Evolutionary conservation across 495 filamentous ascomycete genomes (phyloP).

Genomic region (Delitschia confertaspora): DNA sequence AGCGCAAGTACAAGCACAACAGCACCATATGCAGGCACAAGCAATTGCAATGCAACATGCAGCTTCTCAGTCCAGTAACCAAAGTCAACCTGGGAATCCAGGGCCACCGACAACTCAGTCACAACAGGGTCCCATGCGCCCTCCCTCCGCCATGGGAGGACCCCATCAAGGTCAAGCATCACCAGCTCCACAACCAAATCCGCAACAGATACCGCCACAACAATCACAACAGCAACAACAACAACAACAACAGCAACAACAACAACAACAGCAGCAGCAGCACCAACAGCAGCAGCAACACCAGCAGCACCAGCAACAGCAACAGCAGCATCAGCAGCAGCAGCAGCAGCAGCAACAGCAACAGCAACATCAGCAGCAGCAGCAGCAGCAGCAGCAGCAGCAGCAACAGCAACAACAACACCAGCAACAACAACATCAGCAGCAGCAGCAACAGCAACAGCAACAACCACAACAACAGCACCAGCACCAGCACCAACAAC

Average conservation of each 20-base stretch:
- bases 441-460: constrained; percentile 24
- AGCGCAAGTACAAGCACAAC: constrained; percentile 39
- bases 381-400: constrained; percentile 31
- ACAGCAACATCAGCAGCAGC: constrained; percentile 36
- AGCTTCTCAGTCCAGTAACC: constrained; percentile 33
- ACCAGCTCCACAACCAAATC: constrained; percentile 24
- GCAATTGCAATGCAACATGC: constrained; percentile 33
- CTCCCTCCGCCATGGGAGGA: constrained; percentile 22
- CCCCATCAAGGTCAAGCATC: constrained; percentile 23
- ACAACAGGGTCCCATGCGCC: constrained; percentile 23
- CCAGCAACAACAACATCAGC: constrained; percentile 34
- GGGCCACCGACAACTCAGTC: constrained; percentile 25
- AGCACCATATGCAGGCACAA: constrained; percentile 40
- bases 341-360: constrained; percentile 25
- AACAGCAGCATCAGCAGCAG: constrained; percentile 31
- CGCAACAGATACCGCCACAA: constrained; percentile 30
- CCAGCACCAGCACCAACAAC: constrained; percentile 33
- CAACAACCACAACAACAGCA: constrained; percentile 33
- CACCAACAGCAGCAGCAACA: constrained; percentile 36
- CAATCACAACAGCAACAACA: constrained; percentile 40
- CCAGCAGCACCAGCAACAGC: constrained; percentile 34
- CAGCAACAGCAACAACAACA: constrained; percentile 32
- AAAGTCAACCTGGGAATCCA: constrained; percentile 25
- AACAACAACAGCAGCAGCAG: constrained; percentile 32
- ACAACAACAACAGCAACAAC: constrained; percentile 38